Evolutionary conservation across 2,329 filamentous ascomycete genomes (phyloP), one percentile per base, ranked within the genome.

Genomic region (Furcasterigmium furcatum): DNA sequence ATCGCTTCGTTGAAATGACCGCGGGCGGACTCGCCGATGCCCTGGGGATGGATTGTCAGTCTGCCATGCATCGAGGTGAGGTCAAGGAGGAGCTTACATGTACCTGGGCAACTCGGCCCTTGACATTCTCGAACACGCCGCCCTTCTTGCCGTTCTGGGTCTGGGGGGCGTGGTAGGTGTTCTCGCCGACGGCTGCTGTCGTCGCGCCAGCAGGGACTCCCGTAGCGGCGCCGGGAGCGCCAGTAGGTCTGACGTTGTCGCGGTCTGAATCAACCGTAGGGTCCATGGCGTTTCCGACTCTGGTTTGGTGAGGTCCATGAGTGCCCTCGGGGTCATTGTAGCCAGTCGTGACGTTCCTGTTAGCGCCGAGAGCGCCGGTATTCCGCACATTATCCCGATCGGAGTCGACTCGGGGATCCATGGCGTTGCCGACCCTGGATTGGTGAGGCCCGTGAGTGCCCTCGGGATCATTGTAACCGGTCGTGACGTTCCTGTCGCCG

Each of bases 241-340:
- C 34, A 6, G 41, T n/a, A 1, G 18, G 16, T 38, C 41, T 39
- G 5, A 40, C 24, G 16, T 14, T 46, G 49, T 74, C 71, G 10
- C 71, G 62, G 55, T 80, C 73, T 35, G 70, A 74, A 56, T 80
- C 74, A 36, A 79, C 63, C 14, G 75, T 65, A 19, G 76, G 76
- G 53, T 80, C 77, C 8, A 60, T 54, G 27, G 73, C 71, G 59
- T 80, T 80, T n/a, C 64, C 62, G 10, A 65, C 7, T 41, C 70
- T 67, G 9, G 64, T 67, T 45, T 50, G 54, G 56, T 79, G 72
- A 14, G 70, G 69, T 9, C 74, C 73, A 38, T 62, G 53, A 3
- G 53, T 57, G 13, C 65, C 63, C 39, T 63, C 10, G 44, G 47
- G 29, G 34, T 38, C 24, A 18, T 45, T 35, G 5, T 34, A n/a